Evolutionary conservation across 2,329 filamentous ascomycete species (phyloP), one percentile per base, ranked within the genome.

Genomic region (Trichoderma pleuroti): DNA sequence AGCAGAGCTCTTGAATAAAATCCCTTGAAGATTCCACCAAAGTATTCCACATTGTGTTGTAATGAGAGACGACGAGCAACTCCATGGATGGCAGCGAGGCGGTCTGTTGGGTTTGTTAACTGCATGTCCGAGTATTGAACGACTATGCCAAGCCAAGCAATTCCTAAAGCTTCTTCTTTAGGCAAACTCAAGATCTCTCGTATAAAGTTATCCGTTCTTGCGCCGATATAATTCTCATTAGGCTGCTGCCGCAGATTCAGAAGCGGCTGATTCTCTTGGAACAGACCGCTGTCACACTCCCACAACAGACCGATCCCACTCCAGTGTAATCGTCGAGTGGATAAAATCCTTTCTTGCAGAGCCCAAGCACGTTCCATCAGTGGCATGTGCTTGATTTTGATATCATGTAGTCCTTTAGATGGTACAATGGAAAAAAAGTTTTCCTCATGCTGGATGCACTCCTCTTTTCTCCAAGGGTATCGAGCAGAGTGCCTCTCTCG

Each of bases 361-460:
- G 46, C 46, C 46, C 46, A 52, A 3, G 46, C 46, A 4, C n/a
- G 21, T 5, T 0, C 8, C n/a, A 52, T 52, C 14, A 52, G 11
- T 14, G 46, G 46, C 46, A 21, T 49, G 2, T 6, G 12, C 24
- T 1, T 0, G 1, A 49, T 0, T 1, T 49, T 5, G 2, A 8
- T 21, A 11, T 49, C 5, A 21, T 49, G n/a, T n/a, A n/a, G n/a
- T 49, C 10, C 42, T 49, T 12, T 5, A 24, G 21, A 18, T 52
- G 46, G 21, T 24, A 12, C 1, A 11, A 52, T 14, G 11, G 46
- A 52, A 24, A 24, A 0, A 24, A 24, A 52, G 21, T 52, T 12
- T 24, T 24, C 46, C 11, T 11, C 46, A 52, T 52, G 6, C n/a
- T 12, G 21, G 21, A 49, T 11, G n/a, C 0, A 2, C n/a, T 49